A percentile compares a stretch with the other conserved stretches of the same genome.
phyloP scores from a whole-genome alignment of 1,284 basidiomycete species.

The Trichosporon sp. region DNA sequence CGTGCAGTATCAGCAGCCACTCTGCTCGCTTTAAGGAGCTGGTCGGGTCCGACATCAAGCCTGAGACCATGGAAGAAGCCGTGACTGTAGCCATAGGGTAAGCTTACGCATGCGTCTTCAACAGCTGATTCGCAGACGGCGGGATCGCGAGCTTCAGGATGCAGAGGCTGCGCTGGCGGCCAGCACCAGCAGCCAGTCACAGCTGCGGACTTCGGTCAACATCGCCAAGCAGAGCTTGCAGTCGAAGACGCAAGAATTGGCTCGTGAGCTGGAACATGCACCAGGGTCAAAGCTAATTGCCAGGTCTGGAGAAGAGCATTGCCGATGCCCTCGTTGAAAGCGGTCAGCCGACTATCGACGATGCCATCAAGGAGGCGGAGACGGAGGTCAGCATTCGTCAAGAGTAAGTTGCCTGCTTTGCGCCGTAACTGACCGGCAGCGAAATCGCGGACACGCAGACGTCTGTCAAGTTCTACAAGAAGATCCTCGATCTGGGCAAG shows the following conservation, averaged over 20 bases:
- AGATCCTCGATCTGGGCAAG: conserved; percentile 59
- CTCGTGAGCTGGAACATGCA: conserved; percentile 50
- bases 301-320: conserved; percentile 58
- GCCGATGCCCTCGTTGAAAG: conserved; percentile 50
- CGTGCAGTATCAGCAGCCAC: conserved; percentile 57
- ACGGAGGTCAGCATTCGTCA: conserved; percentile 55
- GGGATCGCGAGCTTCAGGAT: conserved; percentile 59
- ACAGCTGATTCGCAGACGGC: conserved; percentile 52
- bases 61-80: conserved; percentile 66
- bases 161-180: conserved; percentile 54
- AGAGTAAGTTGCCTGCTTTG: conserved; percentile 52
- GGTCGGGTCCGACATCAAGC: conserved; percentile 56
- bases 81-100: conserved; percentile 59
- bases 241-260: conserved; percentile 60
- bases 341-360: conserved; percentile 51
- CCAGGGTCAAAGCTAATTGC: not conserved
- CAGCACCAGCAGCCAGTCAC: conserved; percentile 57
- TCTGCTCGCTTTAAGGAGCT: conserved; percentile 61
- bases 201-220: conserved; percentile 59
- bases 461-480: conserved; percentile 55
- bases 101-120: conserved; percentile 28
- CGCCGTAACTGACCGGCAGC: conserved; percentile 3
- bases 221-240: conserved; percentile 59
- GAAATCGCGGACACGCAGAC: conserved; percentile 17
- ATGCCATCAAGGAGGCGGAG: conserved; percentile 57